phyloP scores from a whole-genome alignment of 169 alveolate species.

The Eimeria acervulina region DNA sequence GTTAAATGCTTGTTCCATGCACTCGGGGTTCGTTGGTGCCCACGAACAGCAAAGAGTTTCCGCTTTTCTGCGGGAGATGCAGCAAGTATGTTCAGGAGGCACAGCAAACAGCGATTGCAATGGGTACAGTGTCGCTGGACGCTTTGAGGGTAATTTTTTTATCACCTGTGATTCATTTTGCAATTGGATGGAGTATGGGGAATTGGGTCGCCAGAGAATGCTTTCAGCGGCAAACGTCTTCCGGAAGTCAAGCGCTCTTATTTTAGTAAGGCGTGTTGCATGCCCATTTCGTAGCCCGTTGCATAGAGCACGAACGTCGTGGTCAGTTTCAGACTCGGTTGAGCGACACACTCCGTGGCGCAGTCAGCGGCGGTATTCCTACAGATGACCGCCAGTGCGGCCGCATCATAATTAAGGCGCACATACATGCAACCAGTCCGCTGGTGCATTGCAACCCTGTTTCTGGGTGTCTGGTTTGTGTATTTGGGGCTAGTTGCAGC shows the following conservation, averaged over 20 bases:
- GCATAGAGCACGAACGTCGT: not conserved
- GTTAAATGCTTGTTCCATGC: not conserved
- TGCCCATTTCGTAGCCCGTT: not conserved
- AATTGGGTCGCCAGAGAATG: not conserved
- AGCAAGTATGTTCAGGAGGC: not conserved
- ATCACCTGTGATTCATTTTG: not conserved
- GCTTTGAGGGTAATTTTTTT: not conserved
- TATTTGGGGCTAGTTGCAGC: too few relatives aligned
- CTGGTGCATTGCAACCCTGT: not conserved
- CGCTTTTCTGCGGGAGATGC: not conserved
- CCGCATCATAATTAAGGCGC: not conserved
- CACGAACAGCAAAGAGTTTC: not conserved
- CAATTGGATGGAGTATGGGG: not conserved
- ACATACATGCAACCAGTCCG: not conserved
- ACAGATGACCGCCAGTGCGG: not conserved
- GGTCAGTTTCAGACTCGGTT: not conserved
- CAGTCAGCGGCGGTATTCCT: not conserved
- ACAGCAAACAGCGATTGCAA: not conserved
- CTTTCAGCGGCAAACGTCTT: not conserved
- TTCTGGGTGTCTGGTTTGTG: not conserved
- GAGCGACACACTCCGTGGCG: not conserved
- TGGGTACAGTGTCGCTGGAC: too few relatives aligned
- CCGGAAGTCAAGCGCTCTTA: not conserved
- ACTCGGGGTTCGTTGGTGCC: not conserved
- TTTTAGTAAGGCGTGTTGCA: too few relatives aligned